Percentiles rank a stretch among this genome's conserved stretches.
phyloP scores from a whole-genome alignment of 768 basidiomycete species.

The Suillus tomentosus region DNA sequence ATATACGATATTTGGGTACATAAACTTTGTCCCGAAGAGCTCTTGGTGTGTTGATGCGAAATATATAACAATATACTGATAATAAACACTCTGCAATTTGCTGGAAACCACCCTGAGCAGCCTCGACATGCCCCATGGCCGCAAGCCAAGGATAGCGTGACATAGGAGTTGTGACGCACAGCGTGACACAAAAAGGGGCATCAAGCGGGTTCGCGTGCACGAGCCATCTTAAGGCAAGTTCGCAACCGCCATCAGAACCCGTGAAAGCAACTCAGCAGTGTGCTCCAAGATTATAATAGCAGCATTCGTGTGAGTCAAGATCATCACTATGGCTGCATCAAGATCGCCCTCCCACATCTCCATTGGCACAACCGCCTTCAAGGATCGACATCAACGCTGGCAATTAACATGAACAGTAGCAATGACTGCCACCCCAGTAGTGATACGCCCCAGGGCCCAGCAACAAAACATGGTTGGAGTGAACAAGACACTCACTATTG shows the following conservation, averaged over 20 bases:
- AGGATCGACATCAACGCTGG: too few relatives aligned
- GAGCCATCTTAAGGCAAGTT: constrained; percentile 12
- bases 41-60: neutral
- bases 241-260: constrained; percentile 11
- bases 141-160: neutral
- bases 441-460: neutral
- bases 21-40: neutral
- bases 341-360: neutral
- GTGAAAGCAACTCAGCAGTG: constrained; percentile 13
- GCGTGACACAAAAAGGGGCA: constrained; percentile 14
- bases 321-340: constrained; percentile 1
- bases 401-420: neutral
- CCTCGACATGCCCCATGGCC: neutral
- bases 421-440: neutral
- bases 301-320: constrained; percentile 12
- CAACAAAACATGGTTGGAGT: constrained; percentile 2
- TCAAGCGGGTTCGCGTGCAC: constrained; percentile 6
- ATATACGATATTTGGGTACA: neutral
- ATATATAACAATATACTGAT: neutral
- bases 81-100: neutral
- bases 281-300: constrained; percentile 13
- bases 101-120: neutral
- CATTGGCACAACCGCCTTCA: neutral
- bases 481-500: constrained; percentile 15
- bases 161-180: neutral